Evolutionary conservation across 768 basidiomycete species (phyloP), one percentile per base, ranked within the genome.

Genomic region (Collybiopsis luxurians): DNA sequence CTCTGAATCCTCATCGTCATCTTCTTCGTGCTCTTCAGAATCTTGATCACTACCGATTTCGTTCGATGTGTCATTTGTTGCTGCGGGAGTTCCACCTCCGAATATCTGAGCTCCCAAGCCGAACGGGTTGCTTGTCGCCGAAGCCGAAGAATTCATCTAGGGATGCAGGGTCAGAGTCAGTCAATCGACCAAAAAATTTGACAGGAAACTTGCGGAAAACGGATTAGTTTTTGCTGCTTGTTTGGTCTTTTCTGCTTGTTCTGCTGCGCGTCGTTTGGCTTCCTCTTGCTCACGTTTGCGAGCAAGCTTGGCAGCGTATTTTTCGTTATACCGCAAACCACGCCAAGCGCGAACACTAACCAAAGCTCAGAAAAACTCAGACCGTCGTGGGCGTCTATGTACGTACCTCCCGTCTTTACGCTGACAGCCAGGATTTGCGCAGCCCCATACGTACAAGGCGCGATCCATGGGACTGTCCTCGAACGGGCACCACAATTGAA

Each of bases 401-500:
- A 71, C 87, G 69, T 73, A 90, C 92, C 91, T 89, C 64, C 90
- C 90, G 21, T 78, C 74, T 70, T 88, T 86, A 54, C 80, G 76
- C 66, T 95, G 92, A 71, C 93, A 96, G 13, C 73, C 67, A 3
- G 79, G 70, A 34, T 79, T 76, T 2, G 89, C 75, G 64, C 93
- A 96, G 11, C 85, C 92, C 87, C 91, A 95, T 21, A 93, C 78
- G 63, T 94, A 95, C 46, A 95, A 72, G 2, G 86, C 89, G 52
- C 94, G 81, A 65, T 96, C 93, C 80, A 87, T 85, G 4, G 87
- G 82, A 63, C 90, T 95, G 36, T 86, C 77, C 65, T 94, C 89
- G 62, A 95, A 84, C 0, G 94, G 94, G 69, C 90, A 94, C 90
- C 91, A 95, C 64, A 96, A 79, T 66, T 95, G 92, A 11, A 90